phyloP scores from a whole-genome alignment of 768 basidiomycete genomes.

The Boletus reticulatus region DNA sequence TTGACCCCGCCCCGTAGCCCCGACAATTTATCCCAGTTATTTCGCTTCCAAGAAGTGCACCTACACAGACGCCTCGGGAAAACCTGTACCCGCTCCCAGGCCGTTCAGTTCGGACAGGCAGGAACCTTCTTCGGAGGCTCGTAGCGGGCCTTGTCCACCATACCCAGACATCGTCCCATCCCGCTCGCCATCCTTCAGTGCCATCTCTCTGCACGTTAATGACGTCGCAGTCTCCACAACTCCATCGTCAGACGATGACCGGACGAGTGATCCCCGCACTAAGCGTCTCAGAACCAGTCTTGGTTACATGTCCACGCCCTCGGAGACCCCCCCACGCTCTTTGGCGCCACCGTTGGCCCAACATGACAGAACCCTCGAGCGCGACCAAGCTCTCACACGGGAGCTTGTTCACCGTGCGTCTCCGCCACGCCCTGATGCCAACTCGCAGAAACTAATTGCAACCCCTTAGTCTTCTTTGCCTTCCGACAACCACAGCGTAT shows the following conservation, averaged over 20 bases:
- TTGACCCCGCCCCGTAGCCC: neutral
- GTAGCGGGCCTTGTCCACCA: slow-evolving; percentile 15
- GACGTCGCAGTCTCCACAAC: slow-evolving; percentile 11
- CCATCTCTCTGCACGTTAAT: slow-evolving; percentile 7
- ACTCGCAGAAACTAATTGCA: neutral
- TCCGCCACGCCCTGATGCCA: neutral
- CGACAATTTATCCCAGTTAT: slow-evolving; percentile 44
- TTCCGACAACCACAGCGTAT: slow-evolving; percentile 76
- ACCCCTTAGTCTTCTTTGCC: slow-evolving; percentile 68
- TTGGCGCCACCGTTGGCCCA: slow-evolving; percentile 34
- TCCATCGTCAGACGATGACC: slow-evolving; percentile 39
- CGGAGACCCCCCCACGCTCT: slow-evolving; percentile 32
- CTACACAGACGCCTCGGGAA: slow-evolving; percentile 77
- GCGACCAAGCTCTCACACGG: slow-evolving; percentile 63
- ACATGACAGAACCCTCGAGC: slow-evolving; percentile 42
- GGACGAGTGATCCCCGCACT: slow-evolving; percentile 39
- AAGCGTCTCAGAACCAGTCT: slow-evolving; percentile 51
- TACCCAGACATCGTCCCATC: slow-evolving; percentile 11
- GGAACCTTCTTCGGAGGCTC: slow-evolving; percentile 27
- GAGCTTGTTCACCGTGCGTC: slow-evolving; percentile 72
- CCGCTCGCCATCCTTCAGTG: slow-evolving; percentile 13
- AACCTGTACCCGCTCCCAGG: slow-evolving; percentile 73
- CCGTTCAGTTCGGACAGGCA: slow-evolving; percentile 44
- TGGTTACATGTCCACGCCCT: slow-evolving; percentile 35
- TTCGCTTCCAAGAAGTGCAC: slow-evolving; percentile 80